Evolutionary conservation across 148 eudicot genomes (phyloP).

Genomic region (Persicaria tinctoria): DNA sequence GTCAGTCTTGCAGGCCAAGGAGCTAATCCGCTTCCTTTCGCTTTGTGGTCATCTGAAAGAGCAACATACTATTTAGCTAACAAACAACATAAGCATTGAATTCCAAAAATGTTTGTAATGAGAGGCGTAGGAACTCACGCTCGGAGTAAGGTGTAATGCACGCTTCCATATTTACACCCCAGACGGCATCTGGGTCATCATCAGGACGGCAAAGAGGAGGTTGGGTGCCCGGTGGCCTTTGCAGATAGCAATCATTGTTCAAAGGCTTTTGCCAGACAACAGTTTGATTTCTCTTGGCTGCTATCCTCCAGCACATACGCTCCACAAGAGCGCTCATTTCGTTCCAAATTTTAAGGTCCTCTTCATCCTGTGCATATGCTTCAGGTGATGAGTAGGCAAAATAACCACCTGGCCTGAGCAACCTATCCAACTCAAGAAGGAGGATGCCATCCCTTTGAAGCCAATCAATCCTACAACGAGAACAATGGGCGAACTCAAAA

Average conservation of each 20-base stretch:
- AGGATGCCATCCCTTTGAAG: conserved; percentile 98
- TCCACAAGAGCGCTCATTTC: conserved; percentile 96
- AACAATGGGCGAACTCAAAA: conserved; percentile 96
- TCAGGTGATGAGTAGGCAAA: conserved; percentile 99
- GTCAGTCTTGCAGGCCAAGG: conserved; percentile 98
- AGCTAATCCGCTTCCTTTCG: conserved; percentile 75
- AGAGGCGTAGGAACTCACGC: conserved; percentile 45
- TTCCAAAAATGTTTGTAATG: neutral
- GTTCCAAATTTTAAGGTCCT: conserved; percentile 93
- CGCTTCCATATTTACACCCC: conserved; percentile 82
- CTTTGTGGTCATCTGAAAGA: conserved; percentile 77
- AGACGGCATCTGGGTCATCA: conserved; percentile 87
- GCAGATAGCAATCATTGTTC: conserved; percentile 85
- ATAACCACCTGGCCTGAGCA: conserved; percentile 95
- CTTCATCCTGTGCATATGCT: conserved; percentile 99
- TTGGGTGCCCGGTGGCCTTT: conserved; percentile 72
- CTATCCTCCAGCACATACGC: conserved; percentile 98
- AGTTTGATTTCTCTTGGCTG: conserved; percentile 85
- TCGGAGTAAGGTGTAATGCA: conserved; percentile 94
- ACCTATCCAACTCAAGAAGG: conserved; percentile 87
- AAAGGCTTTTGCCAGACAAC: conserved; percentile 95
- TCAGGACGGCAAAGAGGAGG: conserved; percentile 88
- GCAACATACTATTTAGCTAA: neutral
- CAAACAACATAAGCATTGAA: neutral
- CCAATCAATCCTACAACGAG: conserved; percentile 99